Base-by-base conservation (phyloP, 202 grass and related monocot species). In the Setaria italica region DNA sequence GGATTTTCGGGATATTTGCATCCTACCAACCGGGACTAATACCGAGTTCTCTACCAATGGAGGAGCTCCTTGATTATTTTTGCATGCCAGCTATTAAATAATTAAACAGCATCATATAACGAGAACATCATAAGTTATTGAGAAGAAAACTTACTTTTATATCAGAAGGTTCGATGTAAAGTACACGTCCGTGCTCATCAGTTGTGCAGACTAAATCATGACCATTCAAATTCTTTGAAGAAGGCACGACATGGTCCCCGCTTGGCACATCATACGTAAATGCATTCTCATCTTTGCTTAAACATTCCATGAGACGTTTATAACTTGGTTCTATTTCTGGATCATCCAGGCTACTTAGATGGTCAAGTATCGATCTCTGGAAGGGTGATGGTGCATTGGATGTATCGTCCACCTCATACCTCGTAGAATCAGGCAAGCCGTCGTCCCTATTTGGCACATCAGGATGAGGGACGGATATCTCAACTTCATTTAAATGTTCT, bases 251-350 rank as follows among this genome's bases (percentile, higher is more conserved):
- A 56, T 82, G 39, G 17, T 87, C 82, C 14, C 70, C 81, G 29
- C 78, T 72, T 45, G 80, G 82, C 50, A 79, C 78, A 80, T 90
- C 49, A 14, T 88, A 45, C 2, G 81, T 57, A 80, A 90, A 95
- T 2, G 70, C 47, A 0, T 66, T 59, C 42, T 85, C 90, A 16
- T 90, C 88, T 59, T 56, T 37, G 12, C 76, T 84, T 33, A 92
- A 21, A 80, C 92, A 80, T 82, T 95, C 85, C 80, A 95, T 74
- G 75, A 90, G 88, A 54, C 86, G 15, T 76, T 75, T 90, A 64
- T 88, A 90, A 69, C 72, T 67, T 75, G 90, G 85, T 56, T 92
- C 92, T 76, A 92, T 68, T 41, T 85, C 57, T 54, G 71, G 66
- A 82, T 1, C 70, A 82, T 78, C 51, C 16, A 55, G 19, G 51